Percentiles rank a stretch among this genome's conserved stretches.
These are phyloP conservation scores for Endotrypanum monterogeii DNA, from an alignment of 208 protist genomes.

Conservation along the genomic window DNA sequence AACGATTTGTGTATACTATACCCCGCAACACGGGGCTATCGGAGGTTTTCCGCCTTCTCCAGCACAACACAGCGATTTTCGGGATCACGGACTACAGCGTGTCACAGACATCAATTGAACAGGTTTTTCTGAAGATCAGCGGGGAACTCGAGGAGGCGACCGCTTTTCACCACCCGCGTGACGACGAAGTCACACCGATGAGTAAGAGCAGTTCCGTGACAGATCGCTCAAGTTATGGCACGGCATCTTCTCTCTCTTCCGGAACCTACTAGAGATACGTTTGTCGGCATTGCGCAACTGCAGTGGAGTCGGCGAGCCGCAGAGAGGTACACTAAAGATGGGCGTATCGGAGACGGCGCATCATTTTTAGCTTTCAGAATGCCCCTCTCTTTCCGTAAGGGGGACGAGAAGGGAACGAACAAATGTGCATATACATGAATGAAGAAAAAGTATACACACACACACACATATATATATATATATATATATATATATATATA, in stretches of 20 bases:
- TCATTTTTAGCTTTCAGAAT: background rate
- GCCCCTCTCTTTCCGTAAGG: no score
- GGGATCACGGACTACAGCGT: conserved; percentile 81
- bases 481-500: no score
- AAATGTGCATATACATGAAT: no score
- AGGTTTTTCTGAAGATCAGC: conserved; percentile 82
- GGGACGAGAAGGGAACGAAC: no score
- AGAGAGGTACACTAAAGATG: background rate
- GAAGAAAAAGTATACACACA: no score
- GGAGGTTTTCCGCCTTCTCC: conserved; percentile 37
- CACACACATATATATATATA: no score
- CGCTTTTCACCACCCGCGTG: conserved; percentile 2
- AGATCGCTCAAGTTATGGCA: background rate
- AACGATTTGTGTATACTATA: conserved; percentile 52
- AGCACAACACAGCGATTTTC: conserved; percentile 36
- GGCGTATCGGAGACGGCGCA: background rate
- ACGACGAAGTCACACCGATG: background rate
- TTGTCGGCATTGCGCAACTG: background rate
- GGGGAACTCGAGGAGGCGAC: conserved; percentile 42
- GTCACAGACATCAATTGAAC: conserved; percentile 82
- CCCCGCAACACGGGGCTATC: conserved; percentile 39
- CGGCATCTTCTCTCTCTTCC: conserved; percentile 2
- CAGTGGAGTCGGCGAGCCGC: no score
- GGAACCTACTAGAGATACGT: background rate
- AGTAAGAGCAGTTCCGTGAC: background rate